A percentile compares a stretch with the other conserved stretches of the same genome.
These are phyloP conservation scores for Linum lewisii DNA, from an alignment of 345 rosid species.

Conservation along the genomic window DNA sequence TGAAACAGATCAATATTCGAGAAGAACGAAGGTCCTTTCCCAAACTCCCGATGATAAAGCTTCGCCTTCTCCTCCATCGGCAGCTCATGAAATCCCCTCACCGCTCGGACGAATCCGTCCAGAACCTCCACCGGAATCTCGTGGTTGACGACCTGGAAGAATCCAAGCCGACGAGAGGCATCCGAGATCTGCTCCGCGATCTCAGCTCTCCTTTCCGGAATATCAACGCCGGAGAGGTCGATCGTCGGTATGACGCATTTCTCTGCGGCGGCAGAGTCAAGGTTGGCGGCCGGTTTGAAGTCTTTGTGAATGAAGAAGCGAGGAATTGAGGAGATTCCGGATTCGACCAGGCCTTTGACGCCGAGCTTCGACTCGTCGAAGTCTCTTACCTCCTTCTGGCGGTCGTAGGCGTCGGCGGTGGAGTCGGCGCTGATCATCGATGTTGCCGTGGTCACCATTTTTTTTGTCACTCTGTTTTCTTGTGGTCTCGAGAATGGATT, in stretches of 20 bases:
- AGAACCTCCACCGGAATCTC: slow-evolving; percentile 31
- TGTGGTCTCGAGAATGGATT: neutral
- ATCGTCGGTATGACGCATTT: slow-evolving; percentile 24
- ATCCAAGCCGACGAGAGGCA: slow-evolving; percentile 34
- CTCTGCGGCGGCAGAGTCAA: neutral
- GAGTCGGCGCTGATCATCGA: neutral
- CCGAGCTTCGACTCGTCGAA: neutral
- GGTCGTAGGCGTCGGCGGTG: neutral
- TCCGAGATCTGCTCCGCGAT: slow-evolving; percentile 23
- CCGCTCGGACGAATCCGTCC: slow-evolving; percentile 19
- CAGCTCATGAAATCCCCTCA: slow-evolving; percentile 34
- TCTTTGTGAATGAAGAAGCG: neutral
- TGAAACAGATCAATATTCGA: neutral
- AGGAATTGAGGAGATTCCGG: neutral
- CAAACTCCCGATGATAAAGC: neutral
- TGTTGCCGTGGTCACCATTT: neutral
- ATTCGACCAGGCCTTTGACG: neutral
- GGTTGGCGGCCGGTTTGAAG: neutral
- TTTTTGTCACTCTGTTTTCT: neutral
- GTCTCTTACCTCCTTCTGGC: neutral
- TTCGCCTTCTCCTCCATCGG: slow-evolving; percentile 29
- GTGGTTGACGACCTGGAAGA: slow-evolving; percentile 45
- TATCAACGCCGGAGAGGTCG: slow-evolving; percentile 25
- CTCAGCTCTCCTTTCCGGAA: slow-evolving; percentile 2
- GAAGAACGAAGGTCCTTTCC: neutral